phyloP scores from a whole-genome alignment of 768 basidiomycete species.

The Agaricus sinodeliciosus region DNA sequence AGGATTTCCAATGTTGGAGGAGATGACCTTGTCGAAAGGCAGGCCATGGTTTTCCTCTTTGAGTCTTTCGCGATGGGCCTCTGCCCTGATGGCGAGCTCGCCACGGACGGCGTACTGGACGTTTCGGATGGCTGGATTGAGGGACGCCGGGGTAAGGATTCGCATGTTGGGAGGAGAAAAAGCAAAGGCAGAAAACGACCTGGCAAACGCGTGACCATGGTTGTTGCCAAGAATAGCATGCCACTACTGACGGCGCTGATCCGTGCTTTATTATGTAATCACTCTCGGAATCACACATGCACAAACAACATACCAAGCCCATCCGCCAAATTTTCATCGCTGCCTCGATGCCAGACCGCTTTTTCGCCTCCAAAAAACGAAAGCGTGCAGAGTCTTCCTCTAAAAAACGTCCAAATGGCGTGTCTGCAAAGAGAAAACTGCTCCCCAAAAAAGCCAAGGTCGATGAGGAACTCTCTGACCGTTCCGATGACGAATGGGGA shows the following conservation, averaged over 20 bases:
- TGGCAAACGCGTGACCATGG: constrained; percentile 12
- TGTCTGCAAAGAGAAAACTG: constrained; percentile 11
- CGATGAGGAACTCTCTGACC: constrained; percentile 70
- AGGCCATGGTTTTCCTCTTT: constrained; percentile 50
- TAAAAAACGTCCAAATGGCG: constrained; percentile 17
- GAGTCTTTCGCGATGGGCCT: constrained; percentile 69
- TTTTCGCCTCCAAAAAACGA: constrained; percentile 67
- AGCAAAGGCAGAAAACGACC: constrained; percentile 9
- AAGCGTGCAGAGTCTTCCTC: constrained; percentile 34
- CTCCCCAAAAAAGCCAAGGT: constrained; percentile 23
- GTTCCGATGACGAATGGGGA: constrained; percentile 39
- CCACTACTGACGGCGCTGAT: background rate
- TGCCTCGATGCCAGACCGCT: constrained; percentile 68
- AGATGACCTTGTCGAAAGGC: constrained; percentile 86
- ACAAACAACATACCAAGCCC: constrained; percentile 6
- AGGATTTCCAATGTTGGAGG: constrained; percentile 96
- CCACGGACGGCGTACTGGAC: constrained; percentile 98
- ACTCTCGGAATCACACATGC: background rate
- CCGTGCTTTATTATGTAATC: background rate
- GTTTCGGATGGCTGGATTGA: constrained; percentile 80
- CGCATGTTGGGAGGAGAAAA: constrained; percentile 33
- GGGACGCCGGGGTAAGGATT: constrained; percentile 56
- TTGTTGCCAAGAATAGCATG: background rate
- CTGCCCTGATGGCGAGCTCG: constrained; percentile 92
- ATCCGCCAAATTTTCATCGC: background rate